Evolutionary conservation across 2,329 filamentous ascomycete species (phyloP), one percentile per base, ranked within the genome.

Genomic region (Coniosporium uncinatum): DNA sequence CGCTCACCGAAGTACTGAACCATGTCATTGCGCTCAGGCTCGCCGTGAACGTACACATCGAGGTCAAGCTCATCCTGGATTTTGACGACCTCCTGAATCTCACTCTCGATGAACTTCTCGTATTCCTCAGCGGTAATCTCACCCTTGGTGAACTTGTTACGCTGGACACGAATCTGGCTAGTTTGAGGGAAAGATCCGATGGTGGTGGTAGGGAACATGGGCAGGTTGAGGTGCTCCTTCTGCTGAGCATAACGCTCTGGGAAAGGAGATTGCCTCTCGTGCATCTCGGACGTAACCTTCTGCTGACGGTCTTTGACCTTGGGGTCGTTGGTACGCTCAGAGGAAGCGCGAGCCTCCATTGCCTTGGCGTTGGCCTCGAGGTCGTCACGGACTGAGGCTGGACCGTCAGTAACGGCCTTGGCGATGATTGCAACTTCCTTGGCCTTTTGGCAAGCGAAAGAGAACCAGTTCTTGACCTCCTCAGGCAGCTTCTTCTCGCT

Each of bases 21-120:
- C 93, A 98, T 98, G 83, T 98, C 93, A 76, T 98, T 98, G 69
- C 93, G 89, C 82, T 98, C 93, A 46, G 93, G 93, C 80, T 98
- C 93, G 65, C 93, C 93, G 77, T 98, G 93, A 52, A 98, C 93
- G 64, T 86, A 88, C 67, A 98, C 93, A 57, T 98, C 93, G 42
- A 98, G 84, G 68, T 81, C 89, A 60, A 98, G 90, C 76, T 97
- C 93, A 61, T 97, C 89, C 76, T 98, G 93, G 69, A 97, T 87
- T 78, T 89, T 87, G 71, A 98, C 80, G 63, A 91, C 88, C 49
- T 94, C 84, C 60, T 88, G 77, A 58, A 98, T 98, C 81, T 98
- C 93, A 78, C 95, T 86, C 80, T 97, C 88, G 57, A 98, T 98
- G 79, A 98, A 98, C 70, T 88, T 86, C 76, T 98, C 93, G 71